phyloP scores from a whole-genome alignment of 257 asterid species.

The Prunella vulgaris region DNA sequence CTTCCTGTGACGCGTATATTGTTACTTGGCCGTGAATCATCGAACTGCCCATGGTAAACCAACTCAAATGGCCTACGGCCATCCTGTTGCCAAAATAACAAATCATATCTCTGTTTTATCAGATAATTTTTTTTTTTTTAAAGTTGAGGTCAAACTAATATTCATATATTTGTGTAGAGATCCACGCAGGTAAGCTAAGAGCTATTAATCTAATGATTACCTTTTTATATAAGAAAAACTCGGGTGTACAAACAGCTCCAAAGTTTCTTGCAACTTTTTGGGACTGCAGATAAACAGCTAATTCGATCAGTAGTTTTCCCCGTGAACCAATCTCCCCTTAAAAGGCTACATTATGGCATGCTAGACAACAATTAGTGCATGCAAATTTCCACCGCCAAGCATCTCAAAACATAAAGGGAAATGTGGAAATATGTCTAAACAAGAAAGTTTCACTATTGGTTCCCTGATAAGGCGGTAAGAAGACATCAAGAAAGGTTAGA shows the following conservation, averaged over 20 bases:
- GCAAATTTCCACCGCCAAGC: slow-evolving; percentile 3
- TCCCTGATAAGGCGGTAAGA: neutral
- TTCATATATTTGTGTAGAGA: neutral
- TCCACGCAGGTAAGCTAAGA: slow-evolving; percentile 9
- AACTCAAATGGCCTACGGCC: slow-evolving; percentile 95
- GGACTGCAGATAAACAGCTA: slow-evolving; percentile 40
- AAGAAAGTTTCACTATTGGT: neutral
- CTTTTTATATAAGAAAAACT: slow-evolving; percentile 87
- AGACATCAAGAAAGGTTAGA: slow-evolving; percentile 1
- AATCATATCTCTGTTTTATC: neutral
- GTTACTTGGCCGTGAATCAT: slow-evolving; percentile 80
- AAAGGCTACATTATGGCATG: neutral
- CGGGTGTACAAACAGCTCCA: slow-evolving; percentile 96
- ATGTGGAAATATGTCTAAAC: neutral
- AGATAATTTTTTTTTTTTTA: neutral
- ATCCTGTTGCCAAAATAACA: slow-evolving; percentile 42
- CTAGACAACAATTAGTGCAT: neutral
- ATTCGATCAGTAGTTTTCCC: neutral
- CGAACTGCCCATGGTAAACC: slow-evolving; percentile 91
- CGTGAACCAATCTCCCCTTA: neutral
- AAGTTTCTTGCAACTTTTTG: slow-evolving; percentile 86
- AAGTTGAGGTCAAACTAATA: neutral
- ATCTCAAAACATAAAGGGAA: neutral
- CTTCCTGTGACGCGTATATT: slow-evolving; percentile 74
- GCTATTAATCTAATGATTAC: slow-evolving; percentile 29